Conservation (phyloP, 441 rosid genomes). For the Croton setiger region DNA sequence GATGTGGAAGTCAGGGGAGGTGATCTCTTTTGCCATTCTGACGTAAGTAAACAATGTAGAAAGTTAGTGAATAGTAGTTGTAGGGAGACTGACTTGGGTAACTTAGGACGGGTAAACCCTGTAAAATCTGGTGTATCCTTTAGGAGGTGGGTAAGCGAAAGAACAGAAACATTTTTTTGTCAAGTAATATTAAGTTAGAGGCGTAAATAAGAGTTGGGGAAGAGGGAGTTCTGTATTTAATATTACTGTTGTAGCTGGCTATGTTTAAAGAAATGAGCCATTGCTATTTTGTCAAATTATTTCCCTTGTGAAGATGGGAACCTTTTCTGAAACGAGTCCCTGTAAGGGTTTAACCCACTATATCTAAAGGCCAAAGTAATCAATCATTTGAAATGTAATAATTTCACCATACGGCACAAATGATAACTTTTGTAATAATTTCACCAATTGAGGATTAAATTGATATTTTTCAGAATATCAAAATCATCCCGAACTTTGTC, state of each 20-base stretch:
- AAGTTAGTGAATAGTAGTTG: slow-evolving; percentile 33
- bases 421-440: too few relatives aligned
- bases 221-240: slow-evolving; percentile 1
- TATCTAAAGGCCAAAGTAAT: too few relatives aligned
- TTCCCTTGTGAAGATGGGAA: not conserved
- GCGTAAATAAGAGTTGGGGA: slow-evolving; percentile 24
- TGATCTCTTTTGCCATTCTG: slow-evolving; percentile 38
- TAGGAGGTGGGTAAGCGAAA: slow-evolving; percentile 41
- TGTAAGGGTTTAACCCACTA: not conserved
- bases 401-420: too few relatives aligned
- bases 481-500: too few relatives aligned
- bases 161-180: slow-evolving; percentile 25
- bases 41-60: slow-evolving; percentile 43
- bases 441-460: too few relatives aligned
- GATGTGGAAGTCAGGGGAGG: slow-evolving; percentile 30
- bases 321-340: not conserved
- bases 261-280: slow-evolving; percentile 3
- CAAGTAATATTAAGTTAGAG: slow-evolving; percentile 17
- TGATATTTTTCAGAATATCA: too few relatives aligned
- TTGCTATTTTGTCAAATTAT: not conserved
- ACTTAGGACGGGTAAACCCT: slow-evolving; percentile 36
- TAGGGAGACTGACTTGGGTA: slow-evolving; percentile 41
- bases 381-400: too few relatives aligned
- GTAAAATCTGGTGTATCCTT: slow-evolving; percentile 41
- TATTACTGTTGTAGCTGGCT: not conserved